Base-by-base conservation (phyloP, 305 asterid species). In the Ruellia speciosa region DNA sequence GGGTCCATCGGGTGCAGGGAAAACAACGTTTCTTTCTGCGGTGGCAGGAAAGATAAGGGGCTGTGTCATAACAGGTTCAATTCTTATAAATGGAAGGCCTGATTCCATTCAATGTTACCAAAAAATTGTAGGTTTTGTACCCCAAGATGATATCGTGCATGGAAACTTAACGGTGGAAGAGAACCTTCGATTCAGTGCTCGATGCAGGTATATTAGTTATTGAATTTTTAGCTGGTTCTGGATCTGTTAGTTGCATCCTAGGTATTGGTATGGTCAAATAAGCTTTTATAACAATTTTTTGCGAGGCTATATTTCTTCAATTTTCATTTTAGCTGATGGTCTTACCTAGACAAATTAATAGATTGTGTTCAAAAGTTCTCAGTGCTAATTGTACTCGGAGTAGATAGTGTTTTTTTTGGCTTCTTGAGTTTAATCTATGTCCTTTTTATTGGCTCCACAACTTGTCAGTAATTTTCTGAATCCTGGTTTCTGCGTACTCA, bases 1-100 rank as follows among this genome's bases (percentile, higher is more conserved):
- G 99, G 99, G 99, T 53, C 99, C 99, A 60, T 92, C 99, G 13
- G 99, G 99, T 54, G 99, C 99, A 15, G 97, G 99, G 64, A 92
- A 92, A 70, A 92, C 99, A 35, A 88, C 99, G 5, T 92, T 92
- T 81, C 95, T 92, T 70, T 84, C 96, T 62, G 96, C 99, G 4
- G 94, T 92, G 59, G 72, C 85, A 41, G 97, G 99, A 48, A 92
- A 84, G 68, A 76, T 82, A 59, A 79, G 79, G 56, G 96, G 90
- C 58, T 88, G 97, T 71, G 47, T 66, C 50, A 68, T 92, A 66
- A 54, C 88, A 39, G 99, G 97, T 67, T 74, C 80, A 54, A 79
- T 92, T 81, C 96, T 88, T 55, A 77, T 92, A 65, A 92, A 92
- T 74, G 99, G 94, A 65, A 86, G 53, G 74, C 77, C 82, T 16